Evolutionary conservation across 2,329 filamentous ascomycete genomes (phyloP), one percentile per base, ranked within the genome.

Genomic region (Colletotrichum chrysophilum): DNA sequence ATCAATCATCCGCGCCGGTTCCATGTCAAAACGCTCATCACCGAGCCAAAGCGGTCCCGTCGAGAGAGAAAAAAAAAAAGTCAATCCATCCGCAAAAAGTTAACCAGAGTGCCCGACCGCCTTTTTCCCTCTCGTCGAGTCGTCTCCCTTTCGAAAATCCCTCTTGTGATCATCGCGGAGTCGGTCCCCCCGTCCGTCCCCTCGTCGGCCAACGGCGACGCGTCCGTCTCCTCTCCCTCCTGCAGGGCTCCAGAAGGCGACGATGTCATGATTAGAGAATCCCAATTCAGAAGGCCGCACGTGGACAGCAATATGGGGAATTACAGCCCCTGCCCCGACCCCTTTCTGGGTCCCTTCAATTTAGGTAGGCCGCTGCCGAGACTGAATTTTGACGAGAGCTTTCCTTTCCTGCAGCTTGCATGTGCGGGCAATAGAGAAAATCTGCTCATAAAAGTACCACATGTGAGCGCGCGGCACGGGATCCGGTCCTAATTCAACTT

Each of bases 281-380:
- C 67, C 58, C 14, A 48, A 66, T 66, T 24, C 67, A 74, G 67
- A 60, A 71, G 34, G 48, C 60, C 16, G 67, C 67, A 74, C 48
- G 67, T 74, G 52, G 71, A 71, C 67, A 38, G 36, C 60, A 66
- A 16, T 43, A 74, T 56, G 71, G 67, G 52, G 60, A 66, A 62
- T 38, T 24, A 26, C 16, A 14, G 30, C 73, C 73, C 69, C 62
- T 67, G 69, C 58, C 36, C 8, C 61, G 38, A 71, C 68, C 52
- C 67, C 68, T 74, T 71, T 66, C 67, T 74, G 67, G 61, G 24
- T 66, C 32, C 68, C 62, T 52, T 55, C 72, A 62, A 75, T 71
- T 43, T 71, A 30, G 72, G 62, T 71, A 30, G 72, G 62, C 58
- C 61, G 32, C 30, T 62, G 55, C 62, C 68, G 61, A 67, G 26